phyloP scores from a whole-genome alignment of 2,329 filamentous ascomycete species.

The Helicocarpus griseus region DNA sequence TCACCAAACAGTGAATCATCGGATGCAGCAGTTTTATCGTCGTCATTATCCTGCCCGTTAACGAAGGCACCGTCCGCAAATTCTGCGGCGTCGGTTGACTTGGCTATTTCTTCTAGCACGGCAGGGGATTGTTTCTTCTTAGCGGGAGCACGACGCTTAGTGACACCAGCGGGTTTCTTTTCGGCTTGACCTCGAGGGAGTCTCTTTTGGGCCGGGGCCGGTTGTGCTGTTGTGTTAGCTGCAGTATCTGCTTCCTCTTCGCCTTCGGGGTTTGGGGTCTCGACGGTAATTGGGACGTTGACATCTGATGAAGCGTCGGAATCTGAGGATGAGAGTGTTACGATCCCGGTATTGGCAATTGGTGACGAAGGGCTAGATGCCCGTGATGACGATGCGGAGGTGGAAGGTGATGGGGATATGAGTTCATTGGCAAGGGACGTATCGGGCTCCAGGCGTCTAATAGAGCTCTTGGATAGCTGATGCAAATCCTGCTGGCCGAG shows the following conservation, averaged over 20 bases:
- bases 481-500: conserved; percentile 12
- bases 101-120: neutral
- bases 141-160: neutral
- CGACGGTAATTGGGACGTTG: neutral
- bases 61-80: too few species aligned
- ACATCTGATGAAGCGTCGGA: neutral
- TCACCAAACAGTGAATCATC: too few species aligned
- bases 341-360: neutral
- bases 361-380: conserved; percentile 1
- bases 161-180: neutral
- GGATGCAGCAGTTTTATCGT: too few species aligned
- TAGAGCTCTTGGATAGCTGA: conserved; percentile 10
- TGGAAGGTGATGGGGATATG: conserved; percentile 4
- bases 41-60: too few species aligned
- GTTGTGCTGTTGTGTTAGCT: neutral
- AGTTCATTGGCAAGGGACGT: conserved; percentile 7
- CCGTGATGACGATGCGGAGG: conserved; percentile 1
- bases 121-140: neutral
- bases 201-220: neutral
- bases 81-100: neutral
- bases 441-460: conserved; percentile 13
- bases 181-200: neutral
- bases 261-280: neutral
- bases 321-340: neutral
- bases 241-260: too few species aligned